These are phyloP conservation scores for Dendrocalamus latiflorus DNA, from an alignment of 202 grass and related monocot genomes.

Conservation along the genomic window DNA sequence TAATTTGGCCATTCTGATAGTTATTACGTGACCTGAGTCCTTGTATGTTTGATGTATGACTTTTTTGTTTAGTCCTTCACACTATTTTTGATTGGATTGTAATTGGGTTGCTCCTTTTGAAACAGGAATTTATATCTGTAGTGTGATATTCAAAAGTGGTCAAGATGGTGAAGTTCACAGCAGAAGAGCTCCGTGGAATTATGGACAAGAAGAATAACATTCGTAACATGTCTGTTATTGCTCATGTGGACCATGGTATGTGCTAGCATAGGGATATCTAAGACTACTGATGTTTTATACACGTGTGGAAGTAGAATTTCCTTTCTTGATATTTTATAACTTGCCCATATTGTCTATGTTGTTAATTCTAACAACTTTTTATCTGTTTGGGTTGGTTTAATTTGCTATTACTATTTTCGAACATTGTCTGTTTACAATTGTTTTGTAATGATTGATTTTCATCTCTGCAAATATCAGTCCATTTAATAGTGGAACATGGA, in stretches of 20 bases:
- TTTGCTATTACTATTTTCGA: neutral
- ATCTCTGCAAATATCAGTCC: neutral
- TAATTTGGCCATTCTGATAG: neutral
- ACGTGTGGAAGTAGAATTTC: neutral
- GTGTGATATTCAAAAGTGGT: slow-evolving; percentile 20
- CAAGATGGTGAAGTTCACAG: slow-evolving; percentile 88
- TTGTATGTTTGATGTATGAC: neutral
- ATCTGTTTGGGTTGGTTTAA: neutral
- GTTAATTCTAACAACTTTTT: neutral
- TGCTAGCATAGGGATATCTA: neutral
- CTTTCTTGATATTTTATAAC: neutral
- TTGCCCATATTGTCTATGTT: neutral
- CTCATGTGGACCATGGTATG: slow-evolving; percentile 69
- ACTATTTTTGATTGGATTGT: neutral
- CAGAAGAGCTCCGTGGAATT: neutral
- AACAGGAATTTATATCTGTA: slow-evolving; percentile 6
- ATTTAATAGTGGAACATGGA: neutral
- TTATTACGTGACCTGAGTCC: neutral
- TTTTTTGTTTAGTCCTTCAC: neutral
- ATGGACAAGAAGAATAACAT: slow-evolving; percentile 74
- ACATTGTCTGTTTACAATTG: neutral
- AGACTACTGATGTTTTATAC: neutral
- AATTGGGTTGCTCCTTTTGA: neutral
- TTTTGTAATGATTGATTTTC: neutral
- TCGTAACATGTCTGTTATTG: slow-evolving; percentile 65